Evolutionary conservation across 73 alveolate species (phyloP), one percentile per base, ranked within the genome.

Genomic region (Paramecium primaurelia): DNA sequence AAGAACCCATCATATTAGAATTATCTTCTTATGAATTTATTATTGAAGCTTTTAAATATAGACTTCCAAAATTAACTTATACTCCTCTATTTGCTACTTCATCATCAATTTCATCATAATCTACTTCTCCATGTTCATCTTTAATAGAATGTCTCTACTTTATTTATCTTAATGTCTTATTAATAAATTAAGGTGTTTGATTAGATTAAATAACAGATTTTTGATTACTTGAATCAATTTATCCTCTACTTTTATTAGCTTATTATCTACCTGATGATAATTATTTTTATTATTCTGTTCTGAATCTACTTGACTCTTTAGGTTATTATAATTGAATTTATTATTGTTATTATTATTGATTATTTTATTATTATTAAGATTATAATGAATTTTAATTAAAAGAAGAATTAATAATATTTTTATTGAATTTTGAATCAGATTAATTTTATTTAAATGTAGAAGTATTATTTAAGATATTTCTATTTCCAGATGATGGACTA

Each of bases 51-150:
- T 64, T 32, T 12, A 64, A 12, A 12, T 64, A 64, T 11, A 14
- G 30, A 32, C 12, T 64, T 28, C 42, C 42, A 12, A 64, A 64
- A 64, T 64, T 64, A 9, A 64, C 84, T 26, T 64, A n/a, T 0
- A 64, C 84, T 64, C 84, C 84, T 64, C 84, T 64, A 32, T 64
- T 64, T 38, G 47, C 73, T 26, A 32, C 51, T n/a, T 32, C 91
- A 1, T 80, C 91, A 20, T 80, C 91, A 45, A 42, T 6, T 12
- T 80, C 91, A 44, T 80, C 91, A 80, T 80, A 32, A 47, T 80
- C 91, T 45, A 44, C 30, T 12, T 80, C 47, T 14, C 84, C 84
- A 64, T 28, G 12, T 14, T 64, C 84, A 64, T 64, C 84, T 64
- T 64, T 64, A 11, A 64, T 32, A 25, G 84, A 32, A 32, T 64